A percentile compares a stretch with the other conserved stretches of the same genome.
phyloP scores from a whole-genome alignment of 2,329 filamentous ascomycete species.

The Fusarium musae region DNA sequence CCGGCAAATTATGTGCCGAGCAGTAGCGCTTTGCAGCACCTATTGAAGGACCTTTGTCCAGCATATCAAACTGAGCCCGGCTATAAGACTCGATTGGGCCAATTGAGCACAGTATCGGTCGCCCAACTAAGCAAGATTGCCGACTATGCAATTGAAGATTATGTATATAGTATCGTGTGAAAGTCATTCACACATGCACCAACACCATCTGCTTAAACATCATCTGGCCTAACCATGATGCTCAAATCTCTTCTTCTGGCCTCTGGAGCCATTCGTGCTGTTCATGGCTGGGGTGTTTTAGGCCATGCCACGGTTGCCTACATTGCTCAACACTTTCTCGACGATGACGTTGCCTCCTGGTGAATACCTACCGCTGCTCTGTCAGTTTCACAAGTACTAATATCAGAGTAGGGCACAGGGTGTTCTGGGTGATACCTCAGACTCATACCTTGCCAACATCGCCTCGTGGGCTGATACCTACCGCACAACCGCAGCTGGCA shows the following conservation, averaged over 20 bases:
- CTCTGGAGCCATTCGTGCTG: not conserved
- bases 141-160: not conserved
- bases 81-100: not conserved
- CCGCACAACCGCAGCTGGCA: not conserved
- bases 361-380: fast-evolving
- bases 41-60: not conserved
- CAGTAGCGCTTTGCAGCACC: not conserved
- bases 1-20: constrained; percentile 7
- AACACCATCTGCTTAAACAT: fast-evolving
- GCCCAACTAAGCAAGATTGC: not conserved
- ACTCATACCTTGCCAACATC: constrained; percentile 5
- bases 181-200: fast-evolving
- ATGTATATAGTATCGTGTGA: not conserved
- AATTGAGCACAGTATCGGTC: not conserved
- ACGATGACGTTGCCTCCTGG: constrained; percentile 1
- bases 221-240: not conserved
- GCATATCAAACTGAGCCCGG: not conserved
- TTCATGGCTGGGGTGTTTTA: not conserved
- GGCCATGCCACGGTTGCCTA: constrained; percentile 6
- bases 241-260: not conserved
- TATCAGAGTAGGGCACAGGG: not conserved
- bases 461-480: constrained; percentile 12
- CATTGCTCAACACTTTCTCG: constrained; percentile 3
- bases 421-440: not conserved
- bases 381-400: not conserved